phyloP scores from a whole-genome alignment of 805 yeast genomes.

The Pichia cabralensis region DNA sequence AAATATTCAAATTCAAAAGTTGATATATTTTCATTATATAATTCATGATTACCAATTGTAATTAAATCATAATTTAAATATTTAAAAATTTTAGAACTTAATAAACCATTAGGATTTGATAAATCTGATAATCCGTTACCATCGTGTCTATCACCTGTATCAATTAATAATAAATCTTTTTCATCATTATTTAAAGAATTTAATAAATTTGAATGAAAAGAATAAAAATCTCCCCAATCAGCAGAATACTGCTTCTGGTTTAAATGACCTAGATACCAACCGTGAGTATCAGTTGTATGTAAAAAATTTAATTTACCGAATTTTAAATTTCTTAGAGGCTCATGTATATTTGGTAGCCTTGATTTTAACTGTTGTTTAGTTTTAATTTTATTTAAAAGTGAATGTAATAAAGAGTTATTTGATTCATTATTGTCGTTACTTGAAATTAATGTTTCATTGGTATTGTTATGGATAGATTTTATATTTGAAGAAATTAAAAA shows the following conservation, averaged over 20 bases:
- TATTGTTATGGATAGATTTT: constrained; percentile 1
- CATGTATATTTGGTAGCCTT: constrained; percentile 25
- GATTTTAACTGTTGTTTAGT: constrained; percentile 25
- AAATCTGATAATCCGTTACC: constrained; percentile 88
- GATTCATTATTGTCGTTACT: too few relatives aligned
- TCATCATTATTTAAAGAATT: constrained; percentile 14
- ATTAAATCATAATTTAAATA: constrained; percentile 63
- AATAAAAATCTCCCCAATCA: constrained; percentile 87
- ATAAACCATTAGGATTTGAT: constrained; percentile 59
- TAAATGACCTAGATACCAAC: constrained; percentile 88
- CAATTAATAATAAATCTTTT: constrained; percentile 64
- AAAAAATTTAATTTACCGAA: constrained; percentile 75
- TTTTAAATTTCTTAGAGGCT: constrained; percentile 39
- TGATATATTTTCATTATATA: constrained; percentile 59
- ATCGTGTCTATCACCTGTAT: constrained; percentile 90
- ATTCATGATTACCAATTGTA: constrained; percentile 87
- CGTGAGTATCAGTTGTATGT: constrained; percentile 96
- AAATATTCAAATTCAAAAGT: constrained; percentile 53
- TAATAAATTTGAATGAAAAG: constrained; percentile 50
- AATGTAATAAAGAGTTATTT: too few relatives aligned
- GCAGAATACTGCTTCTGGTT: constrained; percentile 70
- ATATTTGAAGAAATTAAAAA: constrained; percentile 3
- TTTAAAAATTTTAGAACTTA: constrained; percentile 54
- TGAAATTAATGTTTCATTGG: too few relatives aligned
- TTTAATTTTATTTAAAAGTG: constrained; percentile 6